Percentiles rank a stretch among this genome's conserved stretches.
These are phyloP conservation scores for Fusarium robinianum DNA, from an alignment of 2,329 filamentous ascomycete species.

Conservation along the genomic window DNA sequence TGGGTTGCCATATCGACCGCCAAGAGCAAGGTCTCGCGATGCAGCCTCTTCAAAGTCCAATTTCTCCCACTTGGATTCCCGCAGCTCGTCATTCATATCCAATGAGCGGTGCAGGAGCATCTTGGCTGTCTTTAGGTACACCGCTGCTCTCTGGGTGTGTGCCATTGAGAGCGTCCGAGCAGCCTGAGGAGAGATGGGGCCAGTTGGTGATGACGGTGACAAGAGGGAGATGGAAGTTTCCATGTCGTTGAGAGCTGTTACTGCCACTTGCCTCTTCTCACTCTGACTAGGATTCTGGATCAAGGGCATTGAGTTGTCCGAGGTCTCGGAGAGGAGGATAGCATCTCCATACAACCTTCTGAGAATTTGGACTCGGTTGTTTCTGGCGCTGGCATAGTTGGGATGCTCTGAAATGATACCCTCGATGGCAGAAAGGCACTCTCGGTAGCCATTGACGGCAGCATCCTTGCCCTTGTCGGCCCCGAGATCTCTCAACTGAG, in stretches of 20 bases:
- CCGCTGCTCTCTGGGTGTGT: constrained; percentile 71
- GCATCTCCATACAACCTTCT: constrained; percentile 66
- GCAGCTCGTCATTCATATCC: constrained; percentile 46
- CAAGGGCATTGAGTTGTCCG: constrained; percentile 47
- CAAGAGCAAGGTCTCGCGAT: constrained; percentile 65
- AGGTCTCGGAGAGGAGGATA: constrained; percentile 52
- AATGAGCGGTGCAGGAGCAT: constrained; percentile 45
- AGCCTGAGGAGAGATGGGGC: constrained; percentile 64
- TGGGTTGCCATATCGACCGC: constrained; percentile 67
- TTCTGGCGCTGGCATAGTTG: constrained; percentile 71
- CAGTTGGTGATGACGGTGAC: constrained; percentile 54
- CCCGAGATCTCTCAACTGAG: constrained; percentile 52
- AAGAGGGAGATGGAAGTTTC: constrained; percentile 62
- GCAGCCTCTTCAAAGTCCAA: constrained; percentile 66
- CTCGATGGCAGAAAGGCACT: constrained; percentile 55
- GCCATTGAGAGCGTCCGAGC: constrained; percentile 70
- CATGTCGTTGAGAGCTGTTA: constrained; percentile 56
- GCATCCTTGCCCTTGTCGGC: constrained; percentile 43
- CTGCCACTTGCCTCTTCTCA: constrained; percentile 48
- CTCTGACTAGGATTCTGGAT: constrained; percentile 43
- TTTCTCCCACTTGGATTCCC: constrained; percentile 55
- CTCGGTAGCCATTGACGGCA: constrained; percentile 51
- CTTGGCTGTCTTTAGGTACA: constrained; percentile 65
- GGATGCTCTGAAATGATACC: constrained; percentile 62
- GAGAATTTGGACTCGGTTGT: constrained; percentile 73